These are phyloP conservation scores for Colletotrichum spinosum DNA, from an alignment of 2,329 filamentous ascomycete genomes.

Conservation along the genomic window DNA sequence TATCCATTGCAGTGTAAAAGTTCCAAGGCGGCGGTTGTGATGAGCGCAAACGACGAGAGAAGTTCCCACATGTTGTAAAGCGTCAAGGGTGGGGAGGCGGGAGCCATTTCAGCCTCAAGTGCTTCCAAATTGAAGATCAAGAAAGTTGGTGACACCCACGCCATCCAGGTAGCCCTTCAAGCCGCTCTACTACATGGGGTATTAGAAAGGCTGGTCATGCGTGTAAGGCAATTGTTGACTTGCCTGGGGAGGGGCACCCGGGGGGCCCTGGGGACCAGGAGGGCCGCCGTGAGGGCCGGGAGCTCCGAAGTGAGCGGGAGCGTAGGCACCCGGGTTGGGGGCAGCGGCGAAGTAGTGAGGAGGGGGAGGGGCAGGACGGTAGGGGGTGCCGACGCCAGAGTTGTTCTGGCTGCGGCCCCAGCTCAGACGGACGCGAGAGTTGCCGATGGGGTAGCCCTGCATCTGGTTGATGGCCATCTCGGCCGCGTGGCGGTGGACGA, in stretches of 20 bases:
- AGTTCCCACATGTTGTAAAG: conserved; percentile 20
- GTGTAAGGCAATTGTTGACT: not conserved
- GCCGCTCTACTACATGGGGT: conserved; percentile 25
- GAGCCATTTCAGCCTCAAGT: conserved; percentile 4
- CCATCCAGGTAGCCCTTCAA: conserved; percentile 14
- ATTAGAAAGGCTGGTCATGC: conserved; percentile 9
- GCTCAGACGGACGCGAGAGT: conserved; percentile 95
- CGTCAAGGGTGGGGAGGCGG: conserved; percentile 26
- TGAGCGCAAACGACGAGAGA: conserved; percentile 29
- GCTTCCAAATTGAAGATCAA: not conserved
- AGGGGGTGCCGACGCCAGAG: conserved; percentile 96
- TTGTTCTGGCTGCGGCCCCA: conserved; percentile 99
- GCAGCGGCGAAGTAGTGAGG: conserved; percentile 61
- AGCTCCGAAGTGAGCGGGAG: conserved; percentile 60
- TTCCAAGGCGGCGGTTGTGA: conserved; percentile 30
- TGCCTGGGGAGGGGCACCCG: conserved; percentile 47
- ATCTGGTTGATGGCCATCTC: conserved; percentile 99
- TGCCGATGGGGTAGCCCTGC: conserved; percentile 99
- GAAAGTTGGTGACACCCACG: not conserved
- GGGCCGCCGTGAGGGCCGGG: conserved; percentile 57
- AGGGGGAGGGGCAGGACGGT: conserved; percentile 86
- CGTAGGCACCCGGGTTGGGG: conserved; percentile 56
- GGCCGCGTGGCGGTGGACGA: conserved; percentile 97
- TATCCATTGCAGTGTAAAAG: conserved; percentile 36
- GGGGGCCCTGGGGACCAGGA: conserved; percentile 49